Percentiles rank a stretch among this genome's conserved stretches.
Conservation (phyloP, 2,329 filamentous ascomycete genomes). For the Trichoderma guizhouense region DNA sequence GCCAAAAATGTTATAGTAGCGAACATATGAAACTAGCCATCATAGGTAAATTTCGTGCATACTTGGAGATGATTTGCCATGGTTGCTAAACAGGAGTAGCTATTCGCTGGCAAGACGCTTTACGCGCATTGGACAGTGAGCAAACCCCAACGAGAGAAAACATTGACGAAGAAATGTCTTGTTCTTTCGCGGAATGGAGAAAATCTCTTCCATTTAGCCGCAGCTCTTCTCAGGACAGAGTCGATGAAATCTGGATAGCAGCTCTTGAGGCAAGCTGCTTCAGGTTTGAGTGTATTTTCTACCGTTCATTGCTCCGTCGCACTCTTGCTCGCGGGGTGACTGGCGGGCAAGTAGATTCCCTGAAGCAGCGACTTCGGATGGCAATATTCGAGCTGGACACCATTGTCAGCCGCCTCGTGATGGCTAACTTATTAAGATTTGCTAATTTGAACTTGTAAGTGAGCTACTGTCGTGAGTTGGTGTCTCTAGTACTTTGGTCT, state of each 20-base stretch:
- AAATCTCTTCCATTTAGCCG: not conserved
- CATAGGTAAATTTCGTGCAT: not conserved
- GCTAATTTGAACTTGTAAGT: not conserved
- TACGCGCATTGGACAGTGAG: not conserved
- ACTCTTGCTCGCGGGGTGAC: not conserved
- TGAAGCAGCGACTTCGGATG: not conserved
- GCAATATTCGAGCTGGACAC: not conserved
- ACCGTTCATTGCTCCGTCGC: constrained; percentile 41
- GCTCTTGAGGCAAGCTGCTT: not conserved
- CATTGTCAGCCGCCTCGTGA: not conserved
- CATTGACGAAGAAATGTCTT: not conserved
- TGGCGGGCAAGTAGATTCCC: not conserved
- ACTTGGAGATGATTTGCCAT: not conserved
- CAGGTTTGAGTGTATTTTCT: constrained; percentile 40
- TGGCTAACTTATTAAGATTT: not conserved
- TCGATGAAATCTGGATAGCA: not conserved
- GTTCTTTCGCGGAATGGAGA: not conserved
- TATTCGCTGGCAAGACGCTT: not conserved
- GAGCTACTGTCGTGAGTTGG: not conserved
- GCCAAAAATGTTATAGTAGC: not conserved
- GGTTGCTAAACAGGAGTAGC: not conserved
- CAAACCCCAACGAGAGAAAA: not conserved
- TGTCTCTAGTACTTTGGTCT: not conserved
- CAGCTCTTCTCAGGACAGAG: not conserved
- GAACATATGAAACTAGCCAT: not conserved